Conservation (phyloP, 2,329 filamentous ascomycete species). For the Cytospora piceicola region DNA sequence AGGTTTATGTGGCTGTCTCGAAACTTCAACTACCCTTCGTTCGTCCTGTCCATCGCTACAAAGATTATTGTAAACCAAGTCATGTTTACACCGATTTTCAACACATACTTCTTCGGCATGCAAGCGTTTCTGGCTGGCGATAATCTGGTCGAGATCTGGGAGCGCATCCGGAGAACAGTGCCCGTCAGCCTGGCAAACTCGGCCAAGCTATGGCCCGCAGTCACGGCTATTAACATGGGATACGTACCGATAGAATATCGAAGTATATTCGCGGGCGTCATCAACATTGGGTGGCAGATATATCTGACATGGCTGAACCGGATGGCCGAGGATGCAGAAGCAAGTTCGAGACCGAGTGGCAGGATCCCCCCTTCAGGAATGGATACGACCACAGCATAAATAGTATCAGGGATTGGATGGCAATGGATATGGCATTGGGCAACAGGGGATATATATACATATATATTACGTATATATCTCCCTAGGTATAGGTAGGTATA, state of each 20-base stretch:
- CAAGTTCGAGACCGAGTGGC: conserved; percentile 13
- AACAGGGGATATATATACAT: no score
- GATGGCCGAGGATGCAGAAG: conserved; percentile 65
- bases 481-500: no score
- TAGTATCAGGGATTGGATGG: not conserved
- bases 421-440: not conserved
- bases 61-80: conserved; percentile 83
- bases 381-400: conserved; percentile 15
- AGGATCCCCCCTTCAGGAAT: conserved; percentile 19
- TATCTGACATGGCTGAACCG: conserved; percentile 84
- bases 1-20: conserved; percentile 81
- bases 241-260: conserved; percentile 80
- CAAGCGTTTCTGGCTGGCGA: conserved; percentile 77
- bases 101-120: conserved; percentile 79
- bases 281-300: conserved; percentile 91
- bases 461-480: no score
- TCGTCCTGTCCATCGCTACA: conserved; percentile 68
- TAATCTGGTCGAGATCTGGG: conserved; percentile 63
- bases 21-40: conserved; percentile 83
- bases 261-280: conserved; percentile 75
- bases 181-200: conserved; percentile 77
- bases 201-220: conserved; percentile 84
- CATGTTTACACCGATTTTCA: conserved; percentile 82
- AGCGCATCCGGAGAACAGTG: conserved; percentile 75
- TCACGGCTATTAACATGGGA: conserved; percentile 86